Base-by-base conservation (phyloP, 2,329 filamentous ascomycete genomes). In the Exophiala dermatitidis region DNA sequence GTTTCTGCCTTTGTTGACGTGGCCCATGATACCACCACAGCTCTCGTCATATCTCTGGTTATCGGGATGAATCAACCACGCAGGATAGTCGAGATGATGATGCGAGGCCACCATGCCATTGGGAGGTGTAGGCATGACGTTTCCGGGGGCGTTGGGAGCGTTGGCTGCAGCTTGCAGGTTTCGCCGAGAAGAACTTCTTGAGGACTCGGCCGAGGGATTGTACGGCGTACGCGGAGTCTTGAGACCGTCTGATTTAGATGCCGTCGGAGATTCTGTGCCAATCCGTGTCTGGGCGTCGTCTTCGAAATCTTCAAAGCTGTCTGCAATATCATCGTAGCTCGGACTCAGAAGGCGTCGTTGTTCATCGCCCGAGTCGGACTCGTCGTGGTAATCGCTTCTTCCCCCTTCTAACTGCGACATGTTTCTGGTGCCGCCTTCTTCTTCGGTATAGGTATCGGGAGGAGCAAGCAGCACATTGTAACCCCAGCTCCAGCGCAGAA, bases 401-500 rank as follows among this genome's bases (percentile, higher is more conserved):
- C 69, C 72, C 51, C 68, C 62, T 54, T 72, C 69, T 32, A 73
- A 63, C 3, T 59, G 57, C 3, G 69, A 65, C 12, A 65, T 63
- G 12, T 62, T 62, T 26, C 67, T 67, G 26, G 67, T 69, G 37
- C 70, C 65, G 34, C 72, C 70, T 2, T 64, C 64, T 45, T 71
- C 70, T 60, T 73, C 73, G 44, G 73, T 64, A 55, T 74, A 74
- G 26, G 74, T 70, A 12, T 85, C 82, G 61, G 88, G 86, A 12
- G 91, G 89, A 12, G 90, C 90, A n/a, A 98, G 76, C 12, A 98
- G 77, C 36, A 97, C 84, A 64, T 95, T 90, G 69, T 95, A 97
- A 7, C 93, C 93, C 93, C 93, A 98, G 59, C 88, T 96, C 93
- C 93, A 98, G 54, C 93, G 82, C 19, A 98, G 84, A 29, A 97